These are phyloP conservation scores for Cystobasidium onofrii DNA, from an alignment of 768 basidiomycete species.

Conservation along the genomic window DNA sequence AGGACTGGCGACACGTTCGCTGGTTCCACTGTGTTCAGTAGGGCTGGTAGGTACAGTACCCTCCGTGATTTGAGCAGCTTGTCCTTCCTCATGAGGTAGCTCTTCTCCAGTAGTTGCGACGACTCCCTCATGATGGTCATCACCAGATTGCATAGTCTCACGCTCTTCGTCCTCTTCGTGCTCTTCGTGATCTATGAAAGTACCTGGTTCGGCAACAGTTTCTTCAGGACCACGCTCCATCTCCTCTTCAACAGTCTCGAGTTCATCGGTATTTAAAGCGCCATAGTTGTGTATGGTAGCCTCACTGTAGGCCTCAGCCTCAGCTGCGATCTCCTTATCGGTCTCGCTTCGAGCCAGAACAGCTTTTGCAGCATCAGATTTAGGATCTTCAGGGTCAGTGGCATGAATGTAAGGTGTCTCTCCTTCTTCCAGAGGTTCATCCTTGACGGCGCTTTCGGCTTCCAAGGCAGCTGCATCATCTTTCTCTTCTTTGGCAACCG, in stretches of 20 bases:
- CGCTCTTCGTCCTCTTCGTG: background rate
- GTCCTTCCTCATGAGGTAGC: background rate
- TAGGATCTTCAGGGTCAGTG: background rate
- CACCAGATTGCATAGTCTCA: background rate
- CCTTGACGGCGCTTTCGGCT: background rate
- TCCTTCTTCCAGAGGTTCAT: background rate
- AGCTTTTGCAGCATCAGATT: background rate
- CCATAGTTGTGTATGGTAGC: background rate
- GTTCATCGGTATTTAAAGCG: background rate
- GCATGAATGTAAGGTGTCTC: background rate
- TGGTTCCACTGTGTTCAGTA: background rate
- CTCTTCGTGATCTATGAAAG: background rate
- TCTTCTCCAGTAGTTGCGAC: background rate
- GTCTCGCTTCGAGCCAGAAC: background rate
- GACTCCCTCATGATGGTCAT: background rate
- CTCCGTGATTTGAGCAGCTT: background rate
- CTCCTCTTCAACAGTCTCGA: slow-evolving; percentile 10
- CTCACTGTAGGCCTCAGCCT: background rate
- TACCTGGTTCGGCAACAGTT: background rate
- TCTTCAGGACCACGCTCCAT: background rate
- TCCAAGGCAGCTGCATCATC: background rate
- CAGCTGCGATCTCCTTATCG: background rate
- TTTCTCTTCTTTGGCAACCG: background rate
- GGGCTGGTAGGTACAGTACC: background rate
- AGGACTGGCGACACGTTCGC: background rate